Evolutionary conservation across 441 rosid species (phyloP), one percentile per base, ranked within the genome.

Genomic region (Theobroma grandiflorum): DNA sequence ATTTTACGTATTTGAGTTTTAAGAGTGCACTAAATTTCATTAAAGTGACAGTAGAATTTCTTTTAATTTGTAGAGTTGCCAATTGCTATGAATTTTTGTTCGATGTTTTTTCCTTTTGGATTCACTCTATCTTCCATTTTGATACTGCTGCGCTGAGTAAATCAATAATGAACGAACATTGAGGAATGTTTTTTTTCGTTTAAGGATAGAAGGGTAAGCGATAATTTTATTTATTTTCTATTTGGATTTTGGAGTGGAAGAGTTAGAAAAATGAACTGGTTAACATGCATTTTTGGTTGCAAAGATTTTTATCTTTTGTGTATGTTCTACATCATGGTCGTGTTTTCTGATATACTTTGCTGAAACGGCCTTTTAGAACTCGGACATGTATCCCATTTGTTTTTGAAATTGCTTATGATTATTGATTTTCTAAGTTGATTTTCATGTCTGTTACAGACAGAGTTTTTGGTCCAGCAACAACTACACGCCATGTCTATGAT

Each of bases 381-480:
- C 38, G 2, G 8, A 11, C 0, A 38, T 18, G 6, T 72, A 4
- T 67, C 37, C 26, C 16, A 3, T 33, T 43, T 42, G n/a, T 62
- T 55, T 58, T 18, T 79, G 50, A 79, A 49, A 33, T 26, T 47
- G 15, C 18, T 55, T 53, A 61, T 38, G 50, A 22, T 76, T 31
- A 55, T 67, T 73, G 52, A 57, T 73, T 72, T 72, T 53, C 26
- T 50, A 38, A 72, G 76, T 55, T 53, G 49, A 72, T 67, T 8
- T 73, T 18, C 16, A 14, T 26, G 12, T 40, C 45, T 26, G 16
- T 66, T 80, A 82, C 90, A 96, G 99, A 94, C 86, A 92, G 89
- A 78, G 98, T 96, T 37, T 96, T 96, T 86, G 98, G 98, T 83
- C 98, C 99, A 3, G 94, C 96, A 59, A 94, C 99, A 33, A 96